A percentile compares a stretch with the other conserved stretches of the same genome.
Conservation (phyloP, 1,284 basidiomycete genomes). For the Pascua sp. region DNA sequence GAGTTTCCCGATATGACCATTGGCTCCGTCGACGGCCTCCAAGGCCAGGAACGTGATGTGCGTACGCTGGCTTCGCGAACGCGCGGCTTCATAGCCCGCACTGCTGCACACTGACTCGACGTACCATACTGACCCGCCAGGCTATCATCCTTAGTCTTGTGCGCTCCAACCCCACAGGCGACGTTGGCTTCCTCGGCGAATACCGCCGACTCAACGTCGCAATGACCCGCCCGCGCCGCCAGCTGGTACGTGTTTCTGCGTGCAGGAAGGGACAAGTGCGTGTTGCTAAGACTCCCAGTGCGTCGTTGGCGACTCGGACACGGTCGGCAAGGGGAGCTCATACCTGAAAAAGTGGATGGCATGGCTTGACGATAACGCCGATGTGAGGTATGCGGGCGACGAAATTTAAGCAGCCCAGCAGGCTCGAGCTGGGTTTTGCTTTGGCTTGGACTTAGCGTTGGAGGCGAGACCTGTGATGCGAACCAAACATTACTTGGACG, state of each 20-base stretch:
- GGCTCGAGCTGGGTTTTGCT: no score
- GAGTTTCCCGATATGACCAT: conserved; percentile 74
- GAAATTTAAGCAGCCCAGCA: conserved; percentile 7
- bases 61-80: conserved; percentile 7
- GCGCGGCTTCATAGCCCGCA: no score
- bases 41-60: conserved; percentile 68
- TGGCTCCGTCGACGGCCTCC: conserved; percentile 88
- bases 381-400: conserved; percentile 74
- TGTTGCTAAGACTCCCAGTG: conserved; percentile 56
- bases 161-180: conserved; percentile 73
- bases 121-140: conserved; percentile 39
- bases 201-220: conserved; percentile 86
- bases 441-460: no score
- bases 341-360: conserved; percentile 84
- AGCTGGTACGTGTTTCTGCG: conserved; percentile 59
- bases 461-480: no score
- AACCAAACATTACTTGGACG: no score
- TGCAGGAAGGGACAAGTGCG: no score
- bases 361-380: conserved; percentile 85
- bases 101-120: no score
- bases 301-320: conserved; percentile 84
- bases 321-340: conserved; percentile 72
- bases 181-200: conserved; percentile 89
- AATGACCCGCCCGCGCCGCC: conserved; percentile 89
- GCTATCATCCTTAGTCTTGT: conserved; percentile 85